Conservation (phyloP, 495 filamentous ascomycete species). For the Penicillium pulvis region DNA sequence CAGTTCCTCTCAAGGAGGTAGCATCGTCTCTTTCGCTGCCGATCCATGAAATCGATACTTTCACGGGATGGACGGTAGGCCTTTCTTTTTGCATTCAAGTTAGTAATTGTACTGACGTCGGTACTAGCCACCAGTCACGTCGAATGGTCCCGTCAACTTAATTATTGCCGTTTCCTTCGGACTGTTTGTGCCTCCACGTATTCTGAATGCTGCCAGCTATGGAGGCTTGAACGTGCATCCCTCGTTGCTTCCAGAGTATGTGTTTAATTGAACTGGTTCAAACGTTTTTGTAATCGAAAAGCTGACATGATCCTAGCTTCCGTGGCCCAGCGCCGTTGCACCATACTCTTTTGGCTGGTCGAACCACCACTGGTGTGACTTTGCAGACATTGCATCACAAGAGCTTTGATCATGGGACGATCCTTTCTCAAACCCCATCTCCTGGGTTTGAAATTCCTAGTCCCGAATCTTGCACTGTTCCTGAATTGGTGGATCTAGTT, state of each 20-base stretch:
- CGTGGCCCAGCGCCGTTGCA: conserved; percentile 78
- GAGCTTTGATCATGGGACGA: conserved; percentile 73
- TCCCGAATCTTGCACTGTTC: conserved; percentile 42
- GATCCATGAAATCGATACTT: conserved; percentile 75
- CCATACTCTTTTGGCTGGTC: conserved; percentile 67
- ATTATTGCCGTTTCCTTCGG: conserved; percentile 97
- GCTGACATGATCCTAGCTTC: conserved; percentile 52
- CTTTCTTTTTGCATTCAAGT: neutral
- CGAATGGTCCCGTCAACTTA: conserved; percentile 66
- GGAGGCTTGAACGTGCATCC: conserved; percentile 94
- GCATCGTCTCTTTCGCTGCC: conserved; percentile 64
- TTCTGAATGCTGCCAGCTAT: conserved; percentile 69
- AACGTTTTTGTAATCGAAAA: neutral
- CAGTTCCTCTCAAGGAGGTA: conserved; percentile 74
- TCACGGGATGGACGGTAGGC: conserved; percentile 75
- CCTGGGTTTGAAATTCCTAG: conserved; percentile 55
- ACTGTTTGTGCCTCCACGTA: conserved; percentile 76
- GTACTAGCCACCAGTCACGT: conserved; percentile 55
- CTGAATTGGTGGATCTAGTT: conserved; percentile 41
- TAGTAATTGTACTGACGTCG: conserved; percentile 18
- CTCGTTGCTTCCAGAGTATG: conserved; percentile 85
- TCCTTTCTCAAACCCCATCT: conserved; percentile 67
- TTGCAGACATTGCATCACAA: conserved; percentile 80
- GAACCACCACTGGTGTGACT: conserved; percentile 65
- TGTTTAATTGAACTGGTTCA: neutral